Evolutionary conservation across 2,329 filamentous ascomycete genomes (phyloP).

Genomic region (Sphaerulina vaccinii): DNA sequence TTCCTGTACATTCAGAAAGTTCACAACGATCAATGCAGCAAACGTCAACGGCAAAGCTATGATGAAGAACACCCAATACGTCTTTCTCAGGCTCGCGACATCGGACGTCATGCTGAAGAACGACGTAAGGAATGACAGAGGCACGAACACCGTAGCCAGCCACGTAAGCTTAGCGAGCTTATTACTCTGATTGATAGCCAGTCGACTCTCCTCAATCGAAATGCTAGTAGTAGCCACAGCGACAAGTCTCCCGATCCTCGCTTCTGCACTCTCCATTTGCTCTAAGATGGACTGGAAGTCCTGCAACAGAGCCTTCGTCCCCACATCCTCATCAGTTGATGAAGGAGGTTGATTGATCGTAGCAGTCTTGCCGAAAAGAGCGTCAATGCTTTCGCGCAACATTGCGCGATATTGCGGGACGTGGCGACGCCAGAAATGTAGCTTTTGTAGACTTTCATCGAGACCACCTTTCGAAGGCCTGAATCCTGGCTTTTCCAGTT

Average conservation of each 20-base stretch:
- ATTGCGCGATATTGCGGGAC: conserved; percentile 42
- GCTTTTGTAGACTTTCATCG: conserved; percentile 40
- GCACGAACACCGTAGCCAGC: conserved; percentile 40
- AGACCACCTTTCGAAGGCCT: conserved; percentile 29
- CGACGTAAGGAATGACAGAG: conserved; percentile 38
- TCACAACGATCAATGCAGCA: too few species aligned
- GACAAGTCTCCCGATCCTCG: neutral
- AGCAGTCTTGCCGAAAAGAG: neutral
- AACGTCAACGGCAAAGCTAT: conserved; percentile 37
- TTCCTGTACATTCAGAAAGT: too few species aligned
- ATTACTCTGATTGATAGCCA: conserved; percentile 38
- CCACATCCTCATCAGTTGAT: too few species aligned
- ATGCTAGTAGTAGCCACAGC: conserved; percentile 20
- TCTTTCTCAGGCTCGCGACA: conserved; percentile 28
- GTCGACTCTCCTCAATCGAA: conserved; percentile 38
- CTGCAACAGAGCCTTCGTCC: neutral
- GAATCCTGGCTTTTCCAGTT: conserved; percentile 40
- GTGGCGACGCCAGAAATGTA: conserved; percentile 46
- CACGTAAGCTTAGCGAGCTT: conserved; percentile 39
- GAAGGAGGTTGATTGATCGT: neutral
- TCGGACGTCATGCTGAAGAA: conserved; percentile 42
- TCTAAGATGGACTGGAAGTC: conserved; percentile 37
- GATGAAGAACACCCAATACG: conserved; percentile 38
- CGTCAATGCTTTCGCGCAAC: neutral
- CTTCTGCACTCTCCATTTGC: neutral